Base-by-base conservation (phyloP, 73 alveolate species). In the Paramecium caudatum region DNA sequence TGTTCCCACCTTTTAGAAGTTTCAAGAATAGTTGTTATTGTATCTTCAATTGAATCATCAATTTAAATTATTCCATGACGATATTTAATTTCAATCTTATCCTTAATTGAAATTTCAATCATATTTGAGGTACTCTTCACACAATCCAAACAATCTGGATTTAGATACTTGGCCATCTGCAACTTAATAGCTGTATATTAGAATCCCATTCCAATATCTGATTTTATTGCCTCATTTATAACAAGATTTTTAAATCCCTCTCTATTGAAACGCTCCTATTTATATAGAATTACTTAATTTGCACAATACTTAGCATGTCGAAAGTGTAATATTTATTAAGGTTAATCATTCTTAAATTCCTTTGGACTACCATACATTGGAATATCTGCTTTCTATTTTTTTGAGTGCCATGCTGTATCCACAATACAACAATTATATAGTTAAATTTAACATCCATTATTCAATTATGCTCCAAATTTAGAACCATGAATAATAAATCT, bases 261-360 rank as follows among this genome's bases (percentile, higher is more conserved):
- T 1, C 88, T 74, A 19, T 74, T 74, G 23, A 74, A 74, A 16
- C 88, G 23, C 21, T 74, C 88, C 32, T 74, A 74, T 74, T 74
- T 74, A 74, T 74, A 74, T 8, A 74, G 19, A 8, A 74, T 13
- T 16, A 74, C 88, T 41, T 74, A 4, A 17, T 74, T 37, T 0
- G 88, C 88, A 34, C 17, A 37, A 74, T 74, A 74, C 10, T 74
- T 41, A 34, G 6, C 25, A n/a, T 23, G 8, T 37, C 47, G 36
- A 43, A 74, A 74, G 43, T 45, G 68, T 7, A 74, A 16, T 74
- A 41, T 41, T 45, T 74, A 74, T 15, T 3, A 3, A 33, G 80
- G 80, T 9, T 55, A 55, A 3, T 55, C 80, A 27, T 37, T 55
- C 30, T 55, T 55, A 5, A 27, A 3, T 12, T 55, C 80, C 10